These are phyloP conservation scores for Fusarium annulatum DNA, from an alignment of 2,329 filamentous ascomycete species.

Conservation along the genomic window DNA sequence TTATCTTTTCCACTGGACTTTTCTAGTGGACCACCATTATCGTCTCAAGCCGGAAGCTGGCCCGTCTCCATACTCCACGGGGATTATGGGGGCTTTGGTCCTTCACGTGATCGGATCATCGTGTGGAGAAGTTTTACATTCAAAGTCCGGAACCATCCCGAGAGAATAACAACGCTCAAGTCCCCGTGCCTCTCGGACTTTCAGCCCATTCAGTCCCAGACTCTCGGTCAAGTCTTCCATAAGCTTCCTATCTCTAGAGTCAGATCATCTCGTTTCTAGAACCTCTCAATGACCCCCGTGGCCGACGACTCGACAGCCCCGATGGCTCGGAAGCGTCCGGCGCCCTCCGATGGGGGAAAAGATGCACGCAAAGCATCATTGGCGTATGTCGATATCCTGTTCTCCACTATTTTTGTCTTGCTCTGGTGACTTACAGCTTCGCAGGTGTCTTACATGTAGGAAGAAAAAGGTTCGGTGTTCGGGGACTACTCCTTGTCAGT, in stretches of 20 bases:
- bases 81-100: not conserved
- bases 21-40: not conserved
- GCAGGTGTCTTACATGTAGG: conserved; percentile 42
- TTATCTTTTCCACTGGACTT: not conserved
- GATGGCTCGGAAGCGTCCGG: conserved; percentile 42
- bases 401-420: conserved; percentile 24
- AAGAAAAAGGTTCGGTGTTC: conserved; percentile 45
- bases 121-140: not conserved
- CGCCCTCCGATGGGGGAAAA: conserved; percentile 31
- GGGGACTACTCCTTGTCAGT: conserved; percentile 43
- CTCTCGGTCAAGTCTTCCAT: conserved; percentile 29
- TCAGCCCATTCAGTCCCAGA: conserved; percentile 2
- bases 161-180: conserved; percentile 32
- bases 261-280: not conserved
- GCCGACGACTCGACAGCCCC: conserved; percentile 28
- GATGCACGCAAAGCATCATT: conserved; percentile 42
- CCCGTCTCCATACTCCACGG: conserved; percentile 12
- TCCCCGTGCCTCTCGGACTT: conserved; percentile 25
- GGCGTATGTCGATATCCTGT: conserved; percentile 34
- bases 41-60: conserved; percentile 10
- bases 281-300: conserved; percentile 20
- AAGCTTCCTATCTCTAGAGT: not conserved
- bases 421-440: not conserved
- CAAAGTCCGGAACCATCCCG: conserved; percentile 28
- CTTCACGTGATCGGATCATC: conserved; percentile 26